A percentile compares a stretch with the other conserved stretches of the same genome.
These are phyloP conservation scores for Termitomyces sp. DNA, from an alignment of 768 basidiomycete species.

Conservation along the genomic window DNA sequence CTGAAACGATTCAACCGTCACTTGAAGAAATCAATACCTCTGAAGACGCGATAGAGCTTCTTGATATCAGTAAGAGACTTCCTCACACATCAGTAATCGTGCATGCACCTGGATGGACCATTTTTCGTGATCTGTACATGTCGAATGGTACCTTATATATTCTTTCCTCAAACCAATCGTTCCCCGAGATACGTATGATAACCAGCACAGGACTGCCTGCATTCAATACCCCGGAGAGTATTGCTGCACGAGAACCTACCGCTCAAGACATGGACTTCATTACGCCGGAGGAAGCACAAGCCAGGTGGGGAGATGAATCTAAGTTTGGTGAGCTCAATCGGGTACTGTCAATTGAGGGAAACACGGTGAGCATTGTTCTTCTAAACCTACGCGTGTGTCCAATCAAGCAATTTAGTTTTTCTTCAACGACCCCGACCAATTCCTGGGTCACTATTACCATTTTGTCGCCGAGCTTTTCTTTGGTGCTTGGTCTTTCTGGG, in stretches of 20 bases:
- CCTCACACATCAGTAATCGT: conserved; percentile 57
- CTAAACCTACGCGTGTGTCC: background rate
- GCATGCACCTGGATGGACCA: conserved; percentile 82
- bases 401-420: conserved; percentile 36
- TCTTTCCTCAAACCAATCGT: conserved; percentile 40
- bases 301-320: conserved; percentile 49
- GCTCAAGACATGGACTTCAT: conserved; percentile 60
- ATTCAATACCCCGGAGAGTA: conserved; percentile 60
- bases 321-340: conserved; percentile 34
- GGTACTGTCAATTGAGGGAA: conserved; percentile 58
- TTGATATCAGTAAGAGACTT: conserved; percentile 23
- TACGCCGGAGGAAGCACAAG: conserved; percentile 54
- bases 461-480: conserved; percentile 80
- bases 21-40: background rate
- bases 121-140: conserved; percentile 84
- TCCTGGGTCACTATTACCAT: conserved; percentile 88
- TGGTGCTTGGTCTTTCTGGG: conserved; percentile 75
- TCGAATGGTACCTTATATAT: conserved; percentile 79
- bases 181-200: conserved; percentile 55
- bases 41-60: background rate
- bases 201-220: conserved; percentile 66
- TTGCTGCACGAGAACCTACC: conserved; percentile 66
- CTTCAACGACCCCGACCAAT: conserved; percentile 71
- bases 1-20: background rate
- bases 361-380: conserved; percentile 48